Base-by-base conservation (phyloP, 805 yeast genomes). In the Lipomyces kockii region DNA sequence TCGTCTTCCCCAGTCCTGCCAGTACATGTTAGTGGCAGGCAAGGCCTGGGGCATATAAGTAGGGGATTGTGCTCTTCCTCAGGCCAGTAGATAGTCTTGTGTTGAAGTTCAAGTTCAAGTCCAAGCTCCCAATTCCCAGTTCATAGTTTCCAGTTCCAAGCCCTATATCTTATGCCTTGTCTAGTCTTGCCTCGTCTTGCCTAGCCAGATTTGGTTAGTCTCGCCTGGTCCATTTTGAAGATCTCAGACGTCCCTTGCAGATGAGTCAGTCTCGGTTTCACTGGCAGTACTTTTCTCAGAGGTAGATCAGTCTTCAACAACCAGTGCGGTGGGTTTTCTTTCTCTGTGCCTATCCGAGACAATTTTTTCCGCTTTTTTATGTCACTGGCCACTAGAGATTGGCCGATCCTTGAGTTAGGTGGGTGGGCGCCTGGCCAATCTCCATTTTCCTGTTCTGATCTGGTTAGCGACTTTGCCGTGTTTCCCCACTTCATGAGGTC, bases 311-410 rank as follows among this genome's bases (percentile, higher is more conserved):
- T 46, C 52, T 46, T 20, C 52, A 46, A n/a, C 52, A 2, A n/a
- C 52, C 52, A 46, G 52, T 46, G 52, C 12, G 52, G 52, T 46
- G 52, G 17, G 4, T 1, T 12, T 1, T 46, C 52, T 46, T 25
- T 25, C 27, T 25, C 27, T 25, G 27, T 25, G 27, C 27, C 27
- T 25, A 25, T 2, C 27, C 27, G 37, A 34, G 37, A 34, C 37
- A 20, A 29, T 20, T 51, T 51, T 17, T 11, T 12, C 46, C 46
- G n/a, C 46, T 25, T 14, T 37, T 37, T 37, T 14, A 6, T 5
- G 46, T 14, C 46, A 39, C 54, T 51, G 54, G 54, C 20, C 54
- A n/a, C 25, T 51, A n/a, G 54, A 51, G 54, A 51, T 51, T n/a
- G 54, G 54, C 20, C 8, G 25, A 51, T 51, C 54, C 27, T 51